Conservation (phyloP, 129 eudicot genomes). For the Artemisia argyi region DNA sequence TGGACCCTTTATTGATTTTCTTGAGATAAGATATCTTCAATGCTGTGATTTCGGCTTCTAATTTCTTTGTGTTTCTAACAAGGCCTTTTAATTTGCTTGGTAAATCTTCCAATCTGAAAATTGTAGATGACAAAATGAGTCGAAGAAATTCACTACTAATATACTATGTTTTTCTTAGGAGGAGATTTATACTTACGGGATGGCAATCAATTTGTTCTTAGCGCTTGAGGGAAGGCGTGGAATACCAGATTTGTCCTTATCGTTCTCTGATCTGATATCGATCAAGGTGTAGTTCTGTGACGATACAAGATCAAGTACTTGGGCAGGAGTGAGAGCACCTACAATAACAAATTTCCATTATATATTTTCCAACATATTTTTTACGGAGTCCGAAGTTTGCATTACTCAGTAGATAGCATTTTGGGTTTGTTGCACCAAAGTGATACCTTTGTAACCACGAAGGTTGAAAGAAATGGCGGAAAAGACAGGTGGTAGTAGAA, state of each 20-base stretch:
- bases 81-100: constrained; percentile 76
- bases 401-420: no score
- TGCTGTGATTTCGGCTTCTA: constrained; percentile 94
- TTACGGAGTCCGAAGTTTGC: no score
- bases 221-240: constrained; percentile 95
- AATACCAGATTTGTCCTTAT: constrained; percentile 88
- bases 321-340: constrained; percentile 92
- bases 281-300: constrained; percentile 67
- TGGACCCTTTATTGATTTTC: constrained; percentile 80
- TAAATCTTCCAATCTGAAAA: constrained; percentile 76
- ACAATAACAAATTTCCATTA: neutral
- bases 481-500: constrained; percentile 80
- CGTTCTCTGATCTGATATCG: constrained; percentile 92
- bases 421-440: neutral
- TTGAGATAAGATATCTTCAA: constrained; percentile 90
- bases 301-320: constrained; percentile 80
- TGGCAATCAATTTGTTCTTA: constrained; percentile 73
- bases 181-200: constrained; percentile 69
- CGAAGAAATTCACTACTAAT: neutral
- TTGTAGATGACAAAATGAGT: constrained; percentile 2
- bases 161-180: neutral
- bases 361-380: no score
- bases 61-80: constrained; percentile 64
- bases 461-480: constrained; percentile 68
- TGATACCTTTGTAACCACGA: constrained; percentile 86